Evolutionary conservation across 2,329 filamentous ascomycete species (phyloP), one percentile per base, ranked within the genome.

Genomic region (Alternaria viburni): DNA sequence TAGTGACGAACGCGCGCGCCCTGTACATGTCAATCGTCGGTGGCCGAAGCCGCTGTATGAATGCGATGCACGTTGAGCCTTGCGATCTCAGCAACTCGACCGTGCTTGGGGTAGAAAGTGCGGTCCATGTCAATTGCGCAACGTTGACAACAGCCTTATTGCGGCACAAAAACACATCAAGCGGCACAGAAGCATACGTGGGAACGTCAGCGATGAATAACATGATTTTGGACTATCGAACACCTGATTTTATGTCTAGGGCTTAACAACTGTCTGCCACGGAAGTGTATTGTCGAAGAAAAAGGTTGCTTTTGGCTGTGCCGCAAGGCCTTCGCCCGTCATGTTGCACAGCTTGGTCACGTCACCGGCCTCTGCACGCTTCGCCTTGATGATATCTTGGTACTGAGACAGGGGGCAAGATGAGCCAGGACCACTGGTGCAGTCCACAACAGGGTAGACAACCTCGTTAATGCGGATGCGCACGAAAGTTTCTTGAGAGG

Each of bases 391-490:
- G 44, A 86, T 82, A 30, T 46, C 47, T 43, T 76, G 71, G 44
- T 77, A 79, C 62, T 74, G 62, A 10, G 50, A 51, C 9, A 79
- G 64, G 4, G 81, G 77, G 32, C 76, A 77, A 6, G 74, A 77
- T 8, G 66, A 69, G 12, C 76, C 89, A 4, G 86, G 88, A 0
- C 86, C 88, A 64, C 79, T 81, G 64, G 83, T 81, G 76, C 87
- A 90, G 0, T 79, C 82, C 0, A 85, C 83, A 1, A 90, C 76
- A 0, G 86, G 86, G 71, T 90, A 90, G 4, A 52, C 84, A 8
- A 86, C 86, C 59, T 90, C 88, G 69, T 91, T 90, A 45, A 90
- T 80, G 11, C 84, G 80, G 52, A 91, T 83, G 15, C 88, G 85
- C 45, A 90, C 73, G 62, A 84, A 88, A 15, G 78, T 21, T 11